Evolutionary conservation across 345 rosid genomes (phyloP), one percentile per base, ranked within the genome.

Genomic region (Mercurialis annua): DNA sequence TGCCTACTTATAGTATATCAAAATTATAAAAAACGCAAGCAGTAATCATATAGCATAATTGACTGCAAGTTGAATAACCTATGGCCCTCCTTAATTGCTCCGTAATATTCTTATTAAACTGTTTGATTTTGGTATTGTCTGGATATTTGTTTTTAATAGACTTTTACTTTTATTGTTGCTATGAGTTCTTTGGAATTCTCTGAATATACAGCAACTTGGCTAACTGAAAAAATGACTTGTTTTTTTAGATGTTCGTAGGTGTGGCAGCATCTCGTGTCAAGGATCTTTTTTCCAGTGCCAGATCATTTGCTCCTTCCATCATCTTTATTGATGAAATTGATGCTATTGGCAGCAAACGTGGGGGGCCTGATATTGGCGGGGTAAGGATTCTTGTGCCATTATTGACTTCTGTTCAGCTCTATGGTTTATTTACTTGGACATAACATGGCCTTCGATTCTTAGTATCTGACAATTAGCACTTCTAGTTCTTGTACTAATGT

Each of bases 241-340:
- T 61, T 57, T 73, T 66, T 33, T 80, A 93, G 98, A 93, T 93
- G 98, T 93, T 93, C 83, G 97, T 88, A 74, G 98, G 98, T 6
- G 96, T 93, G 63, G 96, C 98, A 38, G 96, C 98, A 78, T 93
- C 98, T 71, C 98, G 98, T 72, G 98, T 93, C 31, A 93, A 90
- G 80, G 98, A 93, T 81, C 94, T 93, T 64, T 93, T 93, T 80
- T 81, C 86, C 62, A 93, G 86, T 76, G 88, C 98, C 57, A 84
- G 98, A 66, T 93, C 98, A 51, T 88, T 77, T 81, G 85, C 97
- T 17, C 98, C 98, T 72, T 90, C 96, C 69, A 88, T 93, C 67
- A 90, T 93, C 64, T 93, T 93, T 69, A 90, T 93, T 53, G 98
- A 93, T 77, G 98, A 93, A 82, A 93, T 93, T 66, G 97, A 93